These are phyloP conservation scores for Trichoderma lentiforme DNA, from an alignment of 2,329 filamentous ascomycete species.

Conservation along the genomic window DNA sequence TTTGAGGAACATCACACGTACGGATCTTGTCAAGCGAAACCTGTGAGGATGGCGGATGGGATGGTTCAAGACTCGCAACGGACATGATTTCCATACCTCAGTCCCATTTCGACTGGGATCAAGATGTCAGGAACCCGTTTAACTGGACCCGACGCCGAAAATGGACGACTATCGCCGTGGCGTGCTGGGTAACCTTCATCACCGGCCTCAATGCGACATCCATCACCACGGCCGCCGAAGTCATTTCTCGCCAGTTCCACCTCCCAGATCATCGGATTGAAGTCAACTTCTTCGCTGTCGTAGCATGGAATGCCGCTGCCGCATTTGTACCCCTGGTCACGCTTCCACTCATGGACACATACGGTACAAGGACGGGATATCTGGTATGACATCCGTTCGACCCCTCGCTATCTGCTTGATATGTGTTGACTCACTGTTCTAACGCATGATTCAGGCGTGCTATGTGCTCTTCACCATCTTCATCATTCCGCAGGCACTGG, in stretches of 20 bases:
- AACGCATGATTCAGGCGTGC: neutral
- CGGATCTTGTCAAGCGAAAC: neutral
- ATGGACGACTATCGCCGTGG: neutral
- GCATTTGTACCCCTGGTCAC: neutral
- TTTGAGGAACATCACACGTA: neutral
- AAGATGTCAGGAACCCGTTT: neutral
- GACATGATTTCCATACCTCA: neutral
- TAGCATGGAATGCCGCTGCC: neutral
- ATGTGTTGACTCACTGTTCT: neutral
- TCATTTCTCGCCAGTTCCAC: neutral
- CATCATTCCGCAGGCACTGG: neutral
- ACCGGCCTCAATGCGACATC: neutral
- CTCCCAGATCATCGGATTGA: neutral
- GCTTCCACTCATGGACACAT: neutral
- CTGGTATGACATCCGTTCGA: neutral
- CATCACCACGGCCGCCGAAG: neutral
- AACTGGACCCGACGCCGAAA: neutral
- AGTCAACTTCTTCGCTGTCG: neutral
- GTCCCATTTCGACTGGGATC: neutral
- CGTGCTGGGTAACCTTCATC: neutral
- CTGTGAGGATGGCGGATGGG: neutral
- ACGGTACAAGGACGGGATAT: neutral
- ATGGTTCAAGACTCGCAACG: neutral
- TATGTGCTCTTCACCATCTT: neutral
- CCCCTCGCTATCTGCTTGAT: neutral